phyloP scores from a whole-genome alignment of 2,329 filamentous ascomycete genomes.

The Neofusicoccum laricinum region DNA sequence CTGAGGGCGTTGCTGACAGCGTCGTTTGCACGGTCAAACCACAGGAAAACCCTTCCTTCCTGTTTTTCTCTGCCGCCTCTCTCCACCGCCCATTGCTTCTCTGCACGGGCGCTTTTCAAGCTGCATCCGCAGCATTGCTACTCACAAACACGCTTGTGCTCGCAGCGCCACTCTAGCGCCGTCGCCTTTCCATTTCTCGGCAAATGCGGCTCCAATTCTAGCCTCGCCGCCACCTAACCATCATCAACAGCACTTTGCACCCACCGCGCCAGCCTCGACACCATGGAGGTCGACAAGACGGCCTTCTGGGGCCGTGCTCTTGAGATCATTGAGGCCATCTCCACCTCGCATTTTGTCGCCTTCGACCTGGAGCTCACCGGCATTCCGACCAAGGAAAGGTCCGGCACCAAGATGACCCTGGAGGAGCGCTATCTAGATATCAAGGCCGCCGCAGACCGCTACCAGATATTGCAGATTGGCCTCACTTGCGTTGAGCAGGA shows the following conservation, averaged over 20 bases:
- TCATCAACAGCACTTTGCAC: not conserved
- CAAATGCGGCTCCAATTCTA: not conserved
- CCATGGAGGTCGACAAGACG: constrained; percentile 56
- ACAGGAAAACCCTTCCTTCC: not conserved
- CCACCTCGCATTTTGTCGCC: constrained; percentile 59
- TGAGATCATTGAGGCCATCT: constrained; percentile 56
- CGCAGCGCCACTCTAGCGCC: not conserved
- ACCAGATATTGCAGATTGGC: constrained; percentile 65
- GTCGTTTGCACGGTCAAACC: not conserved
- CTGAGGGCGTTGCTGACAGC: not conserved
- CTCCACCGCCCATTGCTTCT: not conserved
- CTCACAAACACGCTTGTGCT: not conserved
- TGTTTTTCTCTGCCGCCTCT: not conserved
- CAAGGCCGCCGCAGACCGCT: constrained; percentile 59
- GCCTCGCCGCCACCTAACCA: not conserved
- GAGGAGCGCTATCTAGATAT: constrained; percentile 61
- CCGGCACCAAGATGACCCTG: constrained; percentile 47
- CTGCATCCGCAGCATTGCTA: not conserved
- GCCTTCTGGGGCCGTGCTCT: constrained; percentile 53
- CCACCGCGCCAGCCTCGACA: constrained; percentile 34
- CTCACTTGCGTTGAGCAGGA: constrained; percentile 63
- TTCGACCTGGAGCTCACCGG: constrained; percentile 68
- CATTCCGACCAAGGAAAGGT: constrained; percentile 42
- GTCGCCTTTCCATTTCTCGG: not conserved
- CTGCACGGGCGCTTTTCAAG: not conserved